phyloP scores from a whole-genome alignment of 2,329 filamentous ascomycete species.

The Amesomyces nigricolor region DNA sequence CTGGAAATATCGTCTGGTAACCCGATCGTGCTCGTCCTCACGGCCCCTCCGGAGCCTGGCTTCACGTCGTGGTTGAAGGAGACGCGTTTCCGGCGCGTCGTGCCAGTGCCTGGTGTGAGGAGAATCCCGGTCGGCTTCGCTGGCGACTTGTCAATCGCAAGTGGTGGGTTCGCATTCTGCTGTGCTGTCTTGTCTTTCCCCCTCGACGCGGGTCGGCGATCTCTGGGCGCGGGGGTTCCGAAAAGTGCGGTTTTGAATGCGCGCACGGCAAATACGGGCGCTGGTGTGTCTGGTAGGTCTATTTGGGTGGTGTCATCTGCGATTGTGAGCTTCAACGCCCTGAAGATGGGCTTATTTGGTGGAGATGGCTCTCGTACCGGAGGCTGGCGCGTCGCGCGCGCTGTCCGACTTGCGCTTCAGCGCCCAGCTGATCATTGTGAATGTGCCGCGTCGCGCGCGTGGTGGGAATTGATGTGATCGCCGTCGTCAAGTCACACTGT shows the following conservation, averaged over 20 bases:
- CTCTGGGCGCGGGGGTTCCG: slow-evolving; percentile 47
- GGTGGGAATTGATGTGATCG: background rate
- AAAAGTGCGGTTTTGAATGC: slow-evolving; percentile 60
- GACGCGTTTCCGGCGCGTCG: slow-evolving; percentile 57
- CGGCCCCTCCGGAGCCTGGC: slow-evolving; percentile 35
- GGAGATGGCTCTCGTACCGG: slow-evolving; percentile 3
- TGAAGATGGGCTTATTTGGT: background rate
- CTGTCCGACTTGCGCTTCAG: slow-evolving; percentile 42
- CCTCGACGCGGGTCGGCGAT: slow-evolving; percentile 19
- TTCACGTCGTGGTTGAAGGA: slow-evolving; percentile 56
- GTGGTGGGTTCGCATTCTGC: slow-evolving; percentile 15
- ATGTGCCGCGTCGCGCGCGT: background rate
- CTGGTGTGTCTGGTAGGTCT: slow-evolving; percentile 59
- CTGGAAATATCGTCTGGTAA: slow-evolving; percentile 29
- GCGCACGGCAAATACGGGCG: slow-evolving; percentile 60
- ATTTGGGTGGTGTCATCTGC: slow-evolving; percentile 40
- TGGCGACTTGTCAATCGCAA: slow-evolving; percentile 36
- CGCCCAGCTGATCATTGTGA: slow-evolving; percentile 55
- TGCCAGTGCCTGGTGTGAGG: slow-evolving; percentile 57
- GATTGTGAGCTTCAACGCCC: slow-evolving; percentile 2
- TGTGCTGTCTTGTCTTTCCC: slow-evolving; percentile 25
- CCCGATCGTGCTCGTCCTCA: slow-evolving; percentile 25
- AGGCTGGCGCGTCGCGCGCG: slow-evolving; percentile 33
- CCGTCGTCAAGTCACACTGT: background rate
- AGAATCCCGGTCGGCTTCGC: slow-evolving; percentile 54